Base-by-base conservation (phyloP, 164 flowering plant genomes). In the Sedum album region DNA sequence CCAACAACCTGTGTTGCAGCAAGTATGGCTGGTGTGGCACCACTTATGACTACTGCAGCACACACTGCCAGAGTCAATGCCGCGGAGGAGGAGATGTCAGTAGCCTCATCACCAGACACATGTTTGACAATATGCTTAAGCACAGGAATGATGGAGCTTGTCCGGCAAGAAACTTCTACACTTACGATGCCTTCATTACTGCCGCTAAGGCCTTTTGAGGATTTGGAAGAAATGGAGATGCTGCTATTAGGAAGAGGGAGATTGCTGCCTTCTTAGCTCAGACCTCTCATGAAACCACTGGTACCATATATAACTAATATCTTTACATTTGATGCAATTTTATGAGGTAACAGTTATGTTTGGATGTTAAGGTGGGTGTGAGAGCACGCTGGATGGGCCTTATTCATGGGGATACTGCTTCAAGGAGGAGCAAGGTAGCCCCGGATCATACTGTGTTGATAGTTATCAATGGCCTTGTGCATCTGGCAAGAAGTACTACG, bases 211-310 rank as follows among this genome's bases (percentile, higher is more conserved):
- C 80, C 0, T 83, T 80, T 31, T 25, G 30, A 0, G 74, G 65
- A 13, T 84, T 84, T 25, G 85, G 67, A 0, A 66, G 81, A 10
- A 77, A 77, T 2, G 87, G 85, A 3, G 79, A 78, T 55, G 39
- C 35, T 13, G 67, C 33, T 21, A 77, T 75, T 0, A 66, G 70
- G 18, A 77, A 76, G 36, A 73, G 79, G 25, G 79, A 77, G 68
- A 51, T 77, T 31, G 83, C 83, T 2, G 80, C 80, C 17, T 80
- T 80, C 69, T 70, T 80, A 20, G 83, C 73, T 31, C 80, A 77
- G 72, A 80, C 80, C 20, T 80, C 83, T 10, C 77, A 80, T 39
- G 83, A 77, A 65, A 73, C 80, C 20, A 80, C 77, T 49, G 82
- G 79, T 76, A 9, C 0, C 0, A 6, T 38, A 1, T 38, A 38